Percentiles rank a stretch among this genome's conserved stretches.
phyloP scores from a whole-genome alignment of 2,329 filamentous ascomycete genomes.

The Niveomyces coronatus region DNA sequence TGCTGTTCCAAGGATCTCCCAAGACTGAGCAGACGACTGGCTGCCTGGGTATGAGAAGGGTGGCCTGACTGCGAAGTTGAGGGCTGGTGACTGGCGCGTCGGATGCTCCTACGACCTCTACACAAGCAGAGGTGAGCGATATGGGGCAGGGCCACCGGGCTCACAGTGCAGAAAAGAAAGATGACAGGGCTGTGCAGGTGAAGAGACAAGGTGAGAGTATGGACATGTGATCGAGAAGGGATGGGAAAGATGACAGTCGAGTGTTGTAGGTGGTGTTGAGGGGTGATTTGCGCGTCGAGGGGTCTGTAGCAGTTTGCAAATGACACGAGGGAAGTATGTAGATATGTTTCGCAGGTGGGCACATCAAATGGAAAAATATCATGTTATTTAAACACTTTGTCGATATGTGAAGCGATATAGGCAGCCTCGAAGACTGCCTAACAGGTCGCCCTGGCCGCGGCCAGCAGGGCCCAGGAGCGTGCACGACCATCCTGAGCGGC shows the following conservation, averaged over 20 bases:
- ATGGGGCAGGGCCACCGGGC: constrained; percentile 1
- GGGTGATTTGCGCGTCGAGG: too few relatives aligned
- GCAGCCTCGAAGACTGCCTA: background rate
- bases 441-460: constrained; percentile 1
- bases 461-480: background rate
- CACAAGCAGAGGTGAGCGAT: constrained; percentile 3
- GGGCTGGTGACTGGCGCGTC: constrained; percentile 7
- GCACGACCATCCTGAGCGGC: background rate
- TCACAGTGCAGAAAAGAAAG: background rate
- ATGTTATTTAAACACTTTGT: background rate
- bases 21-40: constrained; percentile 1
- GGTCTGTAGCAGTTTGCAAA: too few relatives aligned
- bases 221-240: constrained; percentile 5
- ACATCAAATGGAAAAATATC: too few relatives aligned
- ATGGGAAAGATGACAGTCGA: background rate
- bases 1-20: background rate
- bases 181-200: constrained; percentile 5
- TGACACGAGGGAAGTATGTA: too few relatives aligned
- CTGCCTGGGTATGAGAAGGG: background rate
- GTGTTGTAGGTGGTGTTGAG: too few relatives aligned
- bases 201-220: background rate
- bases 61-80: constrained; percentile 5
- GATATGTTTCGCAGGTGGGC: too few relatives aligned
- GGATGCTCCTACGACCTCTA: background rate
- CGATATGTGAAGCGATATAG: background rate